These are phyloP conservation scores for Thelephora aurantiotincta DNA, from an alignment of 768 basidiomycete species.

Conservation along the genomic window DNA sequence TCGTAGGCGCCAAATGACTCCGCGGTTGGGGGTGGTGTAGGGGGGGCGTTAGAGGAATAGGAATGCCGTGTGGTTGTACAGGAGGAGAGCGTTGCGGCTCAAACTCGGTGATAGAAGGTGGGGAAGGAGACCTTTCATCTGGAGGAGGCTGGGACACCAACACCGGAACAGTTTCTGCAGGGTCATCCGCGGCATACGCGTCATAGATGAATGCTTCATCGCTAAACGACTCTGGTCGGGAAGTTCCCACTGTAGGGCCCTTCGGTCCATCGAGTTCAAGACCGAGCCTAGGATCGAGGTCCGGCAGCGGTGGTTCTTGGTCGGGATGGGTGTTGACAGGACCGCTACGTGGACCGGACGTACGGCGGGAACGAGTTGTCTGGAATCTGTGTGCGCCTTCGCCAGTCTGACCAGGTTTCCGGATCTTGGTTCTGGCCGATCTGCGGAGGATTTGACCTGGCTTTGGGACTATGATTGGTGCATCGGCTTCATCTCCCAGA, in stretches of 20 bases:
- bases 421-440: conserved; percentile 88
- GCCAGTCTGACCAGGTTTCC: conserved; percentile 64
- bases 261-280: too few species aligned
- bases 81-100: conserved; percentile 2
- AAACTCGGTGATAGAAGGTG: not conserved
- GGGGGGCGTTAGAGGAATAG: conserved; percentile 14
- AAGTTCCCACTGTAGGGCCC: conserved; percentile 13
- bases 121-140: not conserved
- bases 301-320: too few species aligned
- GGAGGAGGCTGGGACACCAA: not conserved
- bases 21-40: conserved; percentile 61
- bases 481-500: conserved; percentile 68
- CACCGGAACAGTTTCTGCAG: conserved; percentile 11
- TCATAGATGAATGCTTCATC: conserved; percentile 80
- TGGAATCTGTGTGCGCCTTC: conserved; percentile 80
- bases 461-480: conserved; percentile 82
- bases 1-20: conserved; percentile 30
- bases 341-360: conserved; percentile 5
- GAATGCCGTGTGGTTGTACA: not conserved
- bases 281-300: too few species aligned
- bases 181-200: conserved; percentile 54
- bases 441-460: conserved; percentile 85
- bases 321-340: too few species aligned
- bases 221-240: conserved; percentile 60
- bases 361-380: conserved; percentile 28